A percentile compares a stretch with the other conserved stretches of the same genome.
Conservation (phyloP, 495 filamentous ascomycete species). For the Penicillium paxilli region DNA sequence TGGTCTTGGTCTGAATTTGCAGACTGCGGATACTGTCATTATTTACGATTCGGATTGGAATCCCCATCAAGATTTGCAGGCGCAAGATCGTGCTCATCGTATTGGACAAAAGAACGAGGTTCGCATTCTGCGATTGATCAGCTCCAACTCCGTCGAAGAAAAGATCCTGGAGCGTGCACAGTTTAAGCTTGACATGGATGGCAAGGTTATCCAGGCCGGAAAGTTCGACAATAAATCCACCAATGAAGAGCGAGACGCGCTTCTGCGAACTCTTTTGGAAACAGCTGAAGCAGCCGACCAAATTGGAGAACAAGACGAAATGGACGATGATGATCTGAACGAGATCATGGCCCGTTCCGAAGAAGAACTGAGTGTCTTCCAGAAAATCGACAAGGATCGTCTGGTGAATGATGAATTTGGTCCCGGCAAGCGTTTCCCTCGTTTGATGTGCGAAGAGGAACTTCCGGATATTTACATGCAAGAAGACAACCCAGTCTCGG, state of each 20-base stretch:
- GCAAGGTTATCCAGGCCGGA: constrained; percentile 98
- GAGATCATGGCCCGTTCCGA: constrained; percentile 80
- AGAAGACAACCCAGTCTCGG: constrained; percentile 79
- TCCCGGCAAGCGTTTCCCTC: constrained; percentile 60
- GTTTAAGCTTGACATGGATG: constrained; percentile 98
- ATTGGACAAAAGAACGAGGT: constrained; percentile 99
- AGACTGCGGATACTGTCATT: constrained; percentile 97
- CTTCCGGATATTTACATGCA: constrained; percentile 90
- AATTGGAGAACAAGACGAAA: constrained; percentile 76
- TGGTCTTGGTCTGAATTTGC: constrained; percentile 94
- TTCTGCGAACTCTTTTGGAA: constrained; percentile 88
- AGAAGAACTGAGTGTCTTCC: constrained; percentile 68
- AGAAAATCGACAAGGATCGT: constrained; percentile 77
- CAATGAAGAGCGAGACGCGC: constrained; percentile 94
- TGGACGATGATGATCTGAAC: constrained; percentile 97
- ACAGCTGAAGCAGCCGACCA: constrained; percentile 84
- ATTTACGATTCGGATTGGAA: constrained; percentile 99
- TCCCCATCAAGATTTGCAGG: constrained; percentile 97
- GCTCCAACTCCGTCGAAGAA: constrained; percentile 94
- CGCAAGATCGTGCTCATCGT: constrained; percentile 99
- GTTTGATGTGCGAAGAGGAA: constrained; percentile 85
- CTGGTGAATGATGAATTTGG: constrained; percentile 66
- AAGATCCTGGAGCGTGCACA: constrained; percentile 97
- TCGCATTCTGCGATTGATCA: constrained; percentile 91
- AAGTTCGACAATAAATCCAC: constrained; percentile 99